phyloP scores from a whole-genome alignment of 2,329 filamentous ascomycete genomes.

The Gnomoniopsis smithogilvyi region DNA sequence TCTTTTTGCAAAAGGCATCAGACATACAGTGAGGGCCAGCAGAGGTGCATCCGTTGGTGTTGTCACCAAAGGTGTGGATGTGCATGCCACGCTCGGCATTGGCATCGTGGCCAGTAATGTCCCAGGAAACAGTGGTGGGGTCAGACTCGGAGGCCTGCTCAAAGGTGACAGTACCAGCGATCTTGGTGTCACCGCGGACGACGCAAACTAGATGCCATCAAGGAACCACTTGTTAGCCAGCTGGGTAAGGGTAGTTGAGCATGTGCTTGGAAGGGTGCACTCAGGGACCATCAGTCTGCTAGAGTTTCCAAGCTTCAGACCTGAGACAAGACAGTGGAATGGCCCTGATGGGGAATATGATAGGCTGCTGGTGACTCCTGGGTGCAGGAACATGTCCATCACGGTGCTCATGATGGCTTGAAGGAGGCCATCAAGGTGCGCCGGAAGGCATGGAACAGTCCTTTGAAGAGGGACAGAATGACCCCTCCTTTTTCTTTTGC shows the following conservation, averaged over 20 bases:
- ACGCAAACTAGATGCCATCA: constrained; percentile 69
- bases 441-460: constrained; percentile 8
- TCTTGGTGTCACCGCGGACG: constrained; percentile 95
- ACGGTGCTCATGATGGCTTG: constrained; percentile 17
- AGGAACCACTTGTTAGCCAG: constrained; percentile 8
- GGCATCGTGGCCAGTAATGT: constrained; percentile 88
- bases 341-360: not conserved
- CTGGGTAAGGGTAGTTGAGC: not conserved
- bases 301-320: not conserved
- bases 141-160: constrained; percentile 82
- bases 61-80: constrained; percentile 98
- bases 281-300: not conserved
- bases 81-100: constrained; percentile 98
- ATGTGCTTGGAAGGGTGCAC: not conserved
- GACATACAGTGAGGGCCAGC: constrained; percentile 93
- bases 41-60: constrained; percentile 99
- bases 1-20: not conserved
- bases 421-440: constrained; percentile 43
- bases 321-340: not conserved
- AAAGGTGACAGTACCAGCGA: constrained; percentile 91
- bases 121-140: constrained; percentile 84
- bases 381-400: constrained; percentile 24
- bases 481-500: constrained; percentile 19
- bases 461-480: constrained; percentile 37
- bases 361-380: not conserved